Evolutionary conservation across 257 asterid genomes (phyloP).

Genomic region (Solanum neorickii): DNA sequence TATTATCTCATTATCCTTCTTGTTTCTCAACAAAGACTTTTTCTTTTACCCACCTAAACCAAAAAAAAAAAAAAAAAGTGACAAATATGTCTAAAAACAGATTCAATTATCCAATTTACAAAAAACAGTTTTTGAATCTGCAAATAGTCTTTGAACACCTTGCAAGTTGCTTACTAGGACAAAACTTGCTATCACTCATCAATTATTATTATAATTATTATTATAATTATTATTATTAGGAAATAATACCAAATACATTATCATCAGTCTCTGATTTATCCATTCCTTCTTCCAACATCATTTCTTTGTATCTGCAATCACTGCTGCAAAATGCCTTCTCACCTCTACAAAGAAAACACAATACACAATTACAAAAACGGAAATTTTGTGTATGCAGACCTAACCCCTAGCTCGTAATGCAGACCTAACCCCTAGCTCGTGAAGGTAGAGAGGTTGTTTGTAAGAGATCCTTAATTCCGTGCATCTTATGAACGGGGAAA

Average conservation of each 20-base stretch:
- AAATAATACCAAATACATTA: constrained; percentile 9
- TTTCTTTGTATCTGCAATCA: constrained; percentile 52
- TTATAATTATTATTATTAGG: not conserved
- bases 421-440: not conserved
- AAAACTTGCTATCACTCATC: not conserved
- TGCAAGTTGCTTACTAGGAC: not conserved
- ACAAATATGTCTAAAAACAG: not conserved
- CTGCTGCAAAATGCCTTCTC: constrained; percentile 74
- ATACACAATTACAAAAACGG: not conserved
- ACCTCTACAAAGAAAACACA: constrained; percentile 31
- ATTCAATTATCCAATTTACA: constrained; percentile 1
- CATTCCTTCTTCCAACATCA: constrained; percentile 37
- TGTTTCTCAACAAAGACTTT: not conserved
- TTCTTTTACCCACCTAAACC: not conserved
- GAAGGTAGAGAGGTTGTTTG: not conserved
- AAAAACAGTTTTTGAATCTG: constrained; percentile 4
- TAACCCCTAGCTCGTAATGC: not conserved
- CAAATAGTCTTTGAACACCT: not conserved
- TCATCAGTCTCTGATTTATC: constrained; percentile 23
- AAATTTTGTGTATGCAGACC: not conserved
- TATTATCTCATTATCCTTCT: not conserved
- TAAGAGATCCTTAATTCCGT: not conserved
- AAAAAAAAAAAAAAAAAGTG: too few species aligned
- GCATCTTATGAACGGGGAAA: not conserved
- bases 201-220: not conserved